phyloP scores from a whole-genome alignment of 73 alveolate genomes.

The Halteria grandinella region DNA sequence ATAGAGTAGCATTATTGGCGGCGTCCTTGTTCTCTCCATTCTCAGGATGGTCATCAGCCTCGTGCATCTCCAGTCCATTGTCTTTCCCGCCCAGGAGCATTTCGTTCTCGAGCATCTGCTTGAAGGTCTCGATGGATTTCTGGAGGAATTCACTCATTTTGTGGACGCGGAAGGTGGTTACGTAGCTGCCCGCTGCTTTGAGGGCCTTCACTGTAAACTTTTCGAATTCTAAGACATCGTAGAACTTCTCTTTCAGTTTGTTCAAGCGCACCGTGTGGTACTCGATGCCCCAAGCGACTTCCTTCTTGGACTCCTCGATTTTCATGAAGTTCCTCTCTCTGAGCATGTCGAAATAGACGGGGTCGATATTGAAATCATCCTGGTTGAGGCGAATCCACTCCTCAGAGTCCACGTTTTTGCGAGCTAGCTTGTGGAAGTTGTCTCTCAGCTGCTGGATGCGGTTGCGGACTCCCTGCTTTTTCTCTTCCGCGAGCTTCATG shows the following conservation, averaged over 20 bases:
- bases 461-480: conserved; percentile 80
- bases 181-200: conserved; percentile 68
- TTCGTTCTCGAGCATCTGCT: conserved; percentile 70
- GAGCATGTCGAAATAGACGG: conserved; percentile 82
- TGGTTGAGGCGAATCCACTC: conserved; percentile 72
- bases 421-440: conserved; percentile 61
- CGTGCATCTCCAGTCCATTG: conserved; percentile 11
- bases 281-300: conserved; percentile 90
- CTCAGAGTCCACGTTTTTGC: conserved; percentile 49
- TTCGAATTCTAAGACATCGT: conserved; percentile 80
- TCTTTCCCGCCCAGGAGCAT: conserved; percentile 44
- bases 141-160: conserved; percentile 76
- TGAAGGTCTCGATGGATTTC: conserved; percentile 68
- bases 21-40: conserved; percentile 35
- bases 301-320: conserved; percentile 84
- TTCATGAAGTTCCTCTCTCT: conserved; percentile 68
- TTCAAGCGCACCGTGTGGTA: conserved; percentile 67
- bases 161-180: conserved; percentile 86
- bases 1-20: too few species aligned
- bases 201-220: conserved; percentile 85
- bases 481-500: conserved; percentile 83
- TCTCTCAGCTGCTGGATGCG: conserved; percentile 75
- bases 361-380: conserved; percentile 87
- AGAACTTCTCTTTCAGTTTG: conserved; percentile 69
- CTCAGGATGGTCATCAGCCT: background rate